Conservation (phyloP, 202 grass and related monocot species). For the Thinopyrum obtusiflorum region DNA sequence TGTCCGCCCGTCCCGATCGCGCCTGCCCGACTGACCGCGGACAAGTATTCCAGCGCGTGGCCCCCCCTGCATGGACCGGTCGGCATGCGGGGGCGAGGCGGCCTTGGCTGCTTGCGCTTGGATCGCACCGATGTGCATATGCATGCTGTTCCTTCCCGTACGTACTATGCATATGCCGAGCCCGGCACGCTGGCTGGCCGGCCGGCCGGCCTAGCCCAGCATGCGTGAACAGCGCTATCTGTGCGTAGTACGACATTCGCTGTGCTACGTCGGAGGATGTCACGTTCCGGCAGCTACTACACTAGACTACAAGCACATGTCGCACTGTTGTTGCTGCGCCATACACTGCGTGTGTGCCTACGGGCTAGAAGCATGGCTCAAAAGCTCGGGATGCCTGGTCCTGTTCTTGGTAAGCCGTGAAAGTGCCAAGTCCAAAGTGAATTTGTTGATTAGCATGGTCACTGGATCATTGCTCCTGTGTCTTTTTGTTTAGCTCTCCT, state of each 20-base stretch:
- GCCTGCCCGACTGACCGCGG: slow-evolving; percentile 21
- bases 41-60: slow-evolving; percentile 30
- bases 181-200: no score
- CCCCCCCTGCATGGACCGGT: background rate
- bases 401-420: background rate
- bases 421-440: background rate
- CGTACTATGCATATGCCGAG: background rate
- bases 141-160: background rate
- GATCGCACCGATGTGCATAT: background rate
- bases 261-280: background rate
- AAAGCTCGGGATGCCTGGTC: background rate
- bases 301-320: background rate
- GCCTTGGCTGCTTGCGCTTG: slow-evolving; percentile 34
- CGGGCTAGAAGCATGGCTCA: background rate
- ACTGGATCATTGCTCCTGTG: background rate
- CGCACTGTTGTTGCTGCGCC: background rate
- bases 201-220: background rate
- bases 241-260: background rate
- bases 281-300: background rate
- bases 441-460: background rate
- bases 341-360: background rate
- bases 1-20: slow-evolving; percentile 22
- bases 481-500: background rate
- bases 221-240: background rate
- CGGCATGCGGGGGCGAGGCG: background rate